These are phyloP conservation scores for Azolla pinnata DNA, from an alignment of 75 land plant species.

Conservation along the genomic window DNA sequence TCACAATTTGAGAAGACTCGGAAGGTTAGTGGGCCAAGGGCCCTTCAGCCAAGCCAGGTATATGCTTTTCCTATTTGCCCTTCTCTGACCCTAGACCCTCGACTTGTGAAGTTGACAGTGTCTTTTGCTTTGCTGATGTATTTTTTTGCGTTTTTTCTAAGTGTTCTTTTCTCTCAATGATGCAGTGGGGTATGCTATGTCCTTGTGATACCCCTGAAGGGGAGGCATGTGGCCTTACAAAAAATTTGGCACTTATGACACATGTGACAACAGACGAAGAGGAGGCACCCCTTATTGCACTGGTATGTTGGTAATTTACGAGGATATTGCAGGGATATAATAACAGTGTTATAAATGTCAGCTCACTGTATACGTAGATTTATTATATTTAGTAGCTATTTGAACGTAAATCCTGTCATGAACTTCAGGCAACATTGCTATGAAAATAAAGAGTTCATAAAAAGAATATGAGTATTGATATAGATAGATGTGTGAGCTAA, in stretches of 20 bases:
- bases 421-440: no score
- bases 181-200: conserved; percentile 99
- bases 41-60: conserved; percentile 98
- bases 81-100: no score
- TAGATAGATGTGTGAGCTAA: no score
- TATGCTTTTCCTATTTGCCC: neutral
- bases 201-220: conserved; percentile 99
- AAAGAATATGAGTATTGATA: no score
- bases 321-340: no score
- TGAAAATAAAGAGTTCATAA: no score
- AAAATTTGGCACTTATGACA: conserved; percentile 92
- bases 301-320: conserved; percentile 37
- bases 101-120: neutral
- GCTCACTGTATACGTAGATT: no score
- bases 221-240: conserved; percentile 92
- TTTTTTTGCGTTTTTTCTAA: neutral
- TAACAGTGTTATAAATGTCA: no score
- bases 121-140: neutral
- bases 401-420: no score
- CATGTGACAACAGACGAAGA: conserved; percentile 99
- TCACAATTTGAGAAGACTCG: conserved; percentile 99
- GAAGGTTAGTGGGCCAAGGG: conserved; percentile 99
- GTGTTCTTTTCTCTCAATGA: conserved; percentile 7
- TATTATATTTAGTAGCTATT: no score
- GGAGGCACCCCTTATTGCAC: conserved; percentile 61